phyloP scores from a whole-genome alignment of 2,329 filamentous ascomycete species.

The Ascosphaera aggregata region DNA sequence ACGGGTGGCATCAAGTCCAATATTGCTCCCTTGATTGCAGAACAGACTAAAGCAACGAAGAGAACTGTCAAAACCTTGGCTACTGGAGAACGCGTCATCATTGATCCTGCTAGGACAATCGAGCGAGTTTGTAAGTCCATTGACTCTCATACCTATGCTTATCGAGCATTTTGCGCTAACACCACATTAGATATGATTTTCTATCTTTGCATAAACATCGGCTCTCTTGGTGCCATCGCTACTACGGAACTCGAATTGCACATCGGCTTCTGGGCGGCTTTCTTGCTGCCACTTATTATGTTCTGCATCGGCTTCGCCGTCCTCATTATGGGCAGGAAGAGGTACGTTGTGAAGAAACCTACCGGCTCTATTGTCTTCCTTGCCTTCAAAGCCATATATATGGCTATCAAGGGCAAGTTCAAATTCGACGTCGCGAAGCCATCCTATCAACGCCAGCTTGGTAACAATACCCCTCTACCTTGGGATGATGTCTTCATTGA shows the following conservation, averaged over 20 bases:
- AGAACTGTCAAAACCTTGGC: conserved; percentile 13
- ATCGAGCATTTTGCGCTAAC: too few relatives aligned
- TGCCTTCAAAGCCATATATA: conserved; percentile 37
- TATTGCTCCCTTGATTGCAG: conserved; percentile 34
- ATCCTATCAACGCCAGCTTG: conserved; percentile 33
- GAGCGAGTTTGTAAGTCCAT: conserved; percentile 32
- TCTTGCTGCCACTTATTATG: conserved; percentile 35
- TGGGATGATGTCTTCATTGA: conserved; percentile 53
- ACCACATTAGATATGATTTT: conserved; percentile 64
- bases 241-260: conserved; percentile 46
- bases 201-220: conserved; percentile 51
- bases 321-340: conserved; percentile 23
- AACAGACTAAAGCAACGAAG: conserved; percentile 35
- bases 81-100: conserved; percentile 33
- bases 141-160: too few relatives aligned
- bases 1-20: conserved; percentile 48
- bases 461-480: conserved; percentile 20
- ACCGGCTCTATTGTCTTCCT: conserved; percentile 42
- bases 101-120: conserved; percentile 42
- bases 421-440: conserved; percentile 40
- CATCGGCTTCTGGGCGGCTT: conserved; percentile 43
- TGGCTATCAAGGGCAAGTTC: conserved; percentile 27
- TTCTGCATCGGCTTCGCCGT: conserved; percentile 38
- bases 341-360: conserved; percentile 25
- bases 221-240: conserved; percentile 42